Base-by-base conservation (phyloP, 208 protist genomes). In the Trypanosoma theileri region DNA sequence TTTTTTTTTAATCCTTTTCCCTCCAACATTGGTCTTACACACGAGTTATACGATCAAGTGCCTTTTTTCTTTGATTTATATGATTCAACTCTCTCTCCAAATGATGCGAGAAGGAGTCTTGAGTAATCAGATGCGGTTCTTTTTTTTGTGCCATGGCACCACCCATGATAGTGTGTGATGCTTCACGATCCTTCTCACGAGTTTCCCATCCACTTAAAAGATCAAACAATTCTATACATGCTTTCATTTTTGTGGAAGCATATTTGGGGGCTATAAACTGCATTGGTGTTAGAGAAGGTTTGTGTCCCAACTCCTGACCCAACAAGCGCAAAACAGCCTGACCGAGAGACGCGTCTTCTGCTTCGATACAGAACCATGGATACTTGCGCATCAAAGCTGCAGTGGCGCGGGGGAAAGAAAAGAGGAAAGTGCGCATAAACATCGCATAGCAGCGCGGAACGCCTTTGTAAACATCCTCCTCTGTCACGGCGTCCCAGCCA, bases 181-280 rank as follows among this genome's bases (percentile, higher is more conserved):
- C 6, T 6, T 45, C 12, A 45, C 21, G 9, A 59, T 35, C 8
- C 7, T 40, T 40, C 28, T 16, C 24, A 59, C 54, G 24, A 16
- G 9, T 16, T n/a, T 41, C 26, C 14, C 19, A 59, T 35, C 26
- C 21, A 19, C 28, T 59, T 16, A 65, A n/a, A 19, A 55, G 31
- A 35, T 65, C 59, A 65, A 55, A 65, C 31, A 65, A 41, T 16
- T 65, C 59, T n/a, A 65, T 16, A 28, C 59, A 65, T 40, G 31
- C 31, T n/a, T 54, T 65, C 45, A 54, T 54, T 54, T 65, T 65
- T 17, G 45, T 16, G 16, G 40, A 35, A 26, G 59, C 59, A 65
- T 41, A 65, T 28, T 65, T 65, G 4, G 4, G 10, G 6, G 26
- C 26, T 35, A 14, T 24, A 28, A 65, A 65, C 22, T 65, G 59